Percentiles rank a stretch among this genome's conserved stretches.
phyloP scores from a whole-genome alignment of 805 yeast species.

The Pichia pseudocactophila region DNA sequence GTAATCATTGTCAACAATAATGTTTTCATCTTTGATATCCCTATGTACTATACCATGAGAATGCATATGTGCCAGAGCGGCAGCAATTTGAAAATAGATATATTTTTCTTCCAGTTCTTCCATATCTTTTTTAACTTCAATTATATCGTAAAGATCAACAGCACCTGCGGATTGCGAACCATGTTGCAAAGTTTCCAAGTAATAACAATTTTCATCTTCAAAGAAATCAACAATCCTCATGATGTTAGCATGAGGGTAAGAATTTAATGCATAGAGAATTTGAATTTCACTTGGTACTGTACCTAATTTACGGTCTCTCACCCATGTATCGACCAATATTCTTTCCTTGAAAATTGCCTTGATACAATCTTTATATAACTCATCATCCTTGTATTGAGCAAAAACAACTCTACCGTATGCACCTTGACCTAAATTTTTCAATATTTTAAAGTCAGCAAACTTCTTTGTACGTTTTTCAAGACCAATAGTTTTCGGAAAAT shows the following conservation, averaged over 20 bases:
- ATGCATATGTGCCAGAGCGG: constrained; percentile 77
- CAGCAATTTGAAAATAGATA: constrained; percentile 70
- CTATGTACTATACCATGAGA: constrained; percentile 83
- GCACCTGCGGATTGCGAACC: constrained; percentile 68
- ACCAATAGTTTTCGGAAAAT: constrained; percentile 56
- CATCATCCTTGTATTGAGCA: constrained; percentile 58
- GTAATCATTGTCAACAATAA: constrained; percentile 78
- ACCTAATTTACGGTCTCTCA: constrained; percentile 81
- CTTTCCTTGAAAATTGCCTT: constrained; percentile 89
- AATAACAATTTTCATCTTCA: constrained; percentile 84
- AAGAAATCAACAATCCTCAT: constrained; percentile 82
- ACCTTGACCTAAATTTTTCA: constrained; percentile 88
- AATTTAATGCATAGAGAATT: constrained; percentile 73
- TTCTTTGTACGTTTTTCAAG: constrained; percentile 59
- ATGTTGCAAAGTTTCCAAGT: constrained; percentile 85
- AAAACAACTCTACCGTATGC: constrained; percentile 92
- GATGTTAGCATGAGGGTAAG: constrained; percentile 79
- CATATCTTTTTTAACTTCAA: constrained; percentile 79
- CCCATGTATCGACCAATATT: constrained; percentile 96
- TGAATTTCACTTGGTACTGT: constrained; percentile 96
- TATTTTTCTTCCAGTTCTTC: constrained; percentile 68
- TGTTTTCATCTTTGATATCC: constrained; percentile 91
- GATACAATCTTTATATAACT: constrained; percentile 59
- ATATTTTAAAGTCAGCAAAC: constrained; percentile 57
- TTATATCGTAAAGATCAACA: constrained; percentile 84